Percentiles rank a stretch among this genome's conserved stretches.
Conservation (phyloP, 148 eudicot species). For the Rhododendron simsii region DNA sequence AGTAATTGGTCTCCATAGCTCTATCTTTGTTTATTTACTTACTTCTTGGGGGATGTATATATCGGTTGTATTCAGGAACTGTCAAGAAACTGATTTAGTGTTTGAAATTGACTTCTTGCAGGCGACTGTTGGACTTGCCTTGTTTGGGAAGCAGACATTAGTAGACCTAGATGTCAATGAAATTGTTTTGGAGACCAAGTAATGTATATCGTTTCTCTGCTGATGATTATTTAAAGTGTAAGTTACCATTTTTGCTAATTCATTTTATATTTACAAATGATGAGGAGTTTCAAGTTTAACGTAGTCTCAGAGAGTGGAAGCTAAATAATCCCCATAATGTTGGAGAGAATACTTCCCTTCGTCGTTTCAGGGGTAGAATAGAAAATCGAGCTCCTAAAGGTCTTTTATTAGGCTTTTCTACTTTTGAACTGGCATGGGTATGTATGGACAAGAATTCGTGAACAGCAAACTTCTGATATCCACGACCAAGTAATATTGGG, state of each 20-base stretch:
- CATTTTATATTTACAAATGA: background rate
- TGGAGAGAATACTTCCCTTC: background rate
- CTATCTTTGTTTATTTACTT: background rate
- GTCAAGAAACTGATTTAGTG: background rate
- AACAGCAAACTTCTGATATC: background rate
- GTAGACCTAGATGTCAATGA: slow-evolving; percentile 64
- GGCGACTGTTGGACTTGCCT: slow-evolving; percentile 79
- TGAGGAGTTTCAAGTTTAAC: background rate
- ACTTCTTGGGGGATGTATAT: background rate
- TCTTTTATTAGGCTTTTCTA: background rate
- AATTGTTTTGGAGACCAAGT: slow-evolving; percentile 41
- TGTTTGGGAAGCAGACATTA: slow-evolving; percentile 86
- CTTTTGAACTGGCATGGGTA: background rate
- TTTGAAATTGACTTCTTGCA: slow-evolving; percentile 31
- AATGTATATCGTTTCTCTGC: slow-evolving; percentile 11
- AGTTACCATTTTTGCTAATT: background rate
- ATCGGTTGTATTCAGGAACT: background rate
- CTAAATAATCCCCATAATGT: background rate
- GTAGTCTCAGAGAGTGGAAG: background rate
- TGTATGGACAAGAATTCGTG: background rate
- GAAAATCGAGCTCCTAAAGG: background rate
- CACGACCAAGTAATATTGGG: background rate
- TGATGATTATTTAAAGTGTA: background rate
- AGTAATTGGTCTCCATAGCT: background rate
- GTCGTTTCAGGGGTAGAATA: background rate